Conservation (phyloP, 352 stramenopile genomes). For the Phytopythium oedochilum region DNA sequence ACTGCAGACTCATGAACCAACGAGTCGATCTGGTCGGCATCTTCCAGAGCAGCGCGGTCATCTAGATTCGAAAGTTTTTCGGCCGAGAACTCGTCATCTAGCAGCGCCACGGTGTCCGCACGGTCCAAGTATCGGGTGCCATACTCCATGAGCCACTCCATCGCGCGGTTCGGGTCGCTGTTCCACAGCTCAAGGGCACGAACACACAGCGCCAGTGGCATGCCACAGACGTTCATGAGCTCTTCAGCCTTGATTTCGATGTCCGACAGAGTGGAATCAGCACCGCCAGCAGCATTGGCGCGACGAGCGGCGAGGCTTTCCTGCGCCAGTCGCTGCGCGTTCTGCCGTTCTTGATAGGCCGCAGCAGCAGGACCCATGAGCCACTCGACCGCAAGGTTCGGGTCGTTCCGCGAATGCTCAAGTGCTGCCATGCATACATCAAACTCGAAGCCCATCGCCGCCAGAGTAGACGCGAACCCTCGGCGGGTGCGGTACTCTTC, state of each 20-base stretch:
- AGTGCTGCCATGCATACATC: constrained; percentile 83
- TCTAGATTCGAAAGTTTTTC: constrained; percentile 41
- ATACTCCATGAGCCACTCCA: constrained; percentile 89
- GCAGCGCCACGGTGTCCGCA: constrained; percentile 33
- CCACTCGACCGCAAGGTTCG: constrained; percentile 83
- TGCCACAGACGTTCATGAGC: constrained; percentile 70
- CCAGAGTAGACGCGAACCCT: constrained; percentile 76
- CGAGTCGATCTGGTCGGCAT: constrained; percentile 66
- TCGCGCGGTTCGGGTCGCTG: constrained; percentile 75
- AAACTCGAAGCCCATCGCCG: constrained; percentile 87
- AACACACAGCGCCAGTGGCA: constrained; percentile 57
- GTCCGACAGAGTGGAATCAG: constrained; percentile 13
- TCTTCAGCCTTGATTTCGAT: constrained; percentile 66
- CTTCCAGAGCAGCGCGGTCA: constrained; percentile 68
- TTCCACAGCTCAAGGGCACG: constrained; percentile 75
- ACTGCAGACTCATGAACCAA: constrained; percentile 29
- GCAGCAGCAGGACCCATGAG: constrained; percentile 72
- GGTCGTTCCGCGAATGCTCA: constrained; percentile 77
- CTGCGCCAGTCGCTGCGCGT: constrained; percentile 45
- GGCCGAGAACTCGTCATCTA: constrained; percentile 44
- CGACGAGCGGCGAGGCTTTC: constrained; percentile 33
- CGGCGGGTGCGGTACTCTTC: constrained; percentile 66
- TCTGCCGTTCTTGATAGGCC: constrained; percentile 69
- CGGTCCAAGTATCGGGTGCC: constrained; percentile 55
- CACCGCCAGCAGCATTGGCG: constrained; percentile 8